Evolutionary conservation across 2,329 filamentous ascomycete genomes (phyloP).

Genomic region (Shiraia sp.): DNA sequence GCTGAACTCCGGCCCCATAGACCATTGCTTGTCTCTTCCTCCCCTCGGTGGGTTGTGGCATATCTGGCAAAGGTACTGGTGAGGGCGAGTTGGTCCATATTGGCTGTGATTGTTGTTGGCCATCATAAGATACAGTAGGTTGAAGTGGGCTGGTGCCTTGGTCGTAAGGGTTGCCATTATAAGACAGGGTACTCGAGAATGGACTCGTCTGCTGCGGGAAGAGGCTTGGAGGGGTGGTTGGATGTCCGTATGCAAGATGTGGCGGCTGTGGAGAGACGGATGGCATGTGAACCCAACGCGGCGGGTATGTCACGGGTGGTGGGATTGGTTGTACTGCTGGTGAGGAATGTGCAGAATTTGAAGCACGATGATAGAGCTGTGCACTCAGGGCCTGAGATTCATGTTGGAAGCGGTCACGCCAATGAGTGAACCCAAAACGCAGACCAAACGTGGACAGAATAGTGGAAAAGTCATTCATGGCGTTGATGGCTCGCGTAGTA

Average conservation of each 20-base stretch:
- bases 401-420: slow-evolving; percentile 54
- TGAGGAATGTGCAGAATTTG: slow-evolving; percentile 28
- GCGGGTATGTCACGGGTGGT: slow-evolving; percentile 17
- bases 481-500: slow-evolving; percentile 48
- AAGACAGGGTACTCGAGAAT: slow-evolving; percentile 33
- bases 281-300: slow-evolving; percentile 33
- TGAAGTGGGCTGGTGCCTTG: slow-evolving; percentile 18
- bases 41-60: slow-evolving; percentile 39
- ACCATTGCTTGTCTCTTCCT: slow-evolving; percentile 36
- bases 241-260: slow-evolving; percentile 28
- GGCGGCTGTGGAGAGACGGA: slow-evolving; percentile 27
- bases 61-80: slow-evolving; percentile 33
- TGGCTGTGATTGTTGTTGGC: slow-evolving; percentile 13
- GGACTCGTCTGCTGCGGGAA: slow-evolving; percentile 35
- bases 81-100: slow-evolving; percentile 27
- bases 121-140: slow-evolving; percentile 16
- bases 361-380: slow-evolving; percentile 46
- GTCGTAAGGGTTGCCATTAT: slow-evolving; percentile 29
- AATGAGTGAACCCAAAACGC: slow-evolving; percentile 55
- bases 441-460: slow-evolving; percentile 52
- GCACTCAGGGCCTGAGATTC: slow-evolving; percentile 48
- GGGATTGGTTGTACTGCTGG: slow-evolving; percentile 21
- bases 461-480: slow-evolving; percentile 53
- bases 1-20: slow-evolving; percentile 29
- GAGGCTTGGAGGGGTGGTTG: slow-evolving; percentile 35